These are phyloP conservation scores for Corchorus capsularis DNA, from an alignment of 345 rosid species.

Conservation along the genomic window DNA sequence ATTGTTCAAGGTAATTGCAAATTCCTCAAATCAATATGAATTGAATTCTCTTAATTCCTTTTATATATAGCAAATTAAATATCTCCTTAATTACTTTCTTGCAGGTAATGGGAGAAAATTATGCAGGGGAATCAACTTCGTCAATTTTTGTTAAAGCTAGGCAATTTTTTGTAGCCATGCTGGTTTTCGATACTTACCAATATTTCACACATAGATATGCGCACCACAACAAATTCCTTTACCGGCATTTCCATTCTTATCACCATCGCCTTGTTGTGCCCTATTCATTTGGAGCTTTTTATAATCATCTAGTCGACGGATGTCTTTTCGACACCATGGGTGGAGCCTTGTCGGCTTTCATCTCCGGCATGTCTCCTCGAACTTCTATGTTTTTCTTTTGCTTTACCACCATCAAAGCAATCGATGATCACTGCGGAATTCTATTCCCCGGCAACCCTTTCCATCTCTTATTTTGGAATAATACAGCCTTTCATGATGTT, in stretches of 20 bases:
- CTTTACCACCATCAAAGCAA: conserved; percentile 72
- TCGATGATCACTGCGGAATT: conserved; percentile 80
- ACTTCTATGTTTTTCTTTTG: conserved; percentile 79
- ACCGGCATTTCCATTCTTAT: conserved; percentile 69
- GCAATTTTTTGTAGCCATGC: conserved; percentile 69
- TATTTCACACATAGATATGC: conserved; percentile 81
- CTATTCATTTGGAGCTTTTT: conserved; percentile 74
- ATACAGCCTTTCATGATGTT: conserved; percentile 80
- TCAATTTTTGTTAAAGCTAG: conserved; percentile 55
- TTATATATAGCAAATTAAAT: no score
- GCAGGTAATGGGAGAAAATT: conserved; percentile 66
- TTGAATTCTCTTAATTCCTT: no score
- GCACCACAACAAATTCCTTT: conserved; percentile 82
- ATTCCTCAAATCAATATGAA: no score
- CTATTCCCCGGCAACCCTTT: conserved; percentile 79
- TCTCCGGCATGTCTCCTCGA: conserved; percentile 83
- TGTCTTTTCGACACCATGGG: conserved; percentile 75
- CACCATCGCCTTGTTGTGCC: conserved; percentile 83
- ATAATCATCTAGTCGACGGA: conserved; percentile 75
- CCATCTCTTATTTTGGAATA: conserved; percentile 70
- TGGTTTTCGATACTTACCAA: conserved; percentile 74
- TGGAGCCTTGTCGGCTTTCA: conserved; percentile 64
- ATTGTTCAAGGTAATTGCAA: conserved; percentile 54
- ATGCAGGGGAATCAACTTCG: conserved; percentile 32
- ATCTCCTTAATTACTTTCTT: no score